Evolutionary conservation across 2,329 filamentous ascomycete species (phyloP).

Genomic region (Fonsecaea pedrosoi): DNA sequence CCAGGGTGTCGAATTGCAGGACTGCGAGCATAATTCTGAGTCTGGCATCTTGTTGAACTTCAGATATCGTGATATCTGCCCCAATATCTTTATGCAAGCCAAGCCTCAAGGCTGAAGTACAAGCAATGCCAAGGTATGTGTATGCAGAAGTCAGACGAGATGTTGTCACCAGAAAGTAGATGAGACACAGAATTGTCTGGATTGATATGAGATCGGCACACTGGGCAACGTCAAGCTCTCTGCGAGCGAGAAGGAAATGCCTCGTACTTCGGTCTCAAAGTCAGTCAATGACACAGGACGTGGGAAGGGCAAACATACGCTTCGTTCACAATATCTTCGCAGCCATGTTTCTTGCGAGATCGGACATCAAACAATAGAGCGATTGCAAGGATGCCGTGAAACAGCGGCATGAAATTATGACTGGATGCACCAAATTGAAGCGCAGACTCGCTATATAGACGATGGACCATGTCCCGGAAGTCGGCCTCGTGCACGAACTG

Average conservation of each 20-base stretch:
- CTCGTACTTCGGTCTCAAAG: slow-evolving; percentile 15
- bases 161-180: slow-evolving; percentile 34
- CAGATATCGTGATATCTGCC: slow-evolving; percentile 14
- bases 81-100: slow-evolving; percentile 31
- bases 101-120: slow-evolving; percentile 31
- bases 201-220: slow-evolving; percentile 32
- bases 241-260: slow-evolving; percentile 28
- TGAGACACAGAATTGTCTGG: slow-evolving; percentile 30
- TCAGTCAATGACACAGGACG: slow-evolving; percentile 5
- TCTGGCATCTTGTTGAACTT: slow-evolving; percentile 25
- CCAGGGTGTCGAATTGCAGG: slow-evolving; percentile 33
- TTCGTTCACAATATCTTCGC: slow-evolving; percentile 27
- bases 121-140: slow-evolving; percentile 33
- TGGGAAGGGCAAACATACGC: slow-evolving; percentile 26
- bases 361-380: slow-evolving; percentile 28
- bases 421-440: slow-evolving; percentile 17
- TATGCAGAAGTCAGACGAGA: slow-evolving; percentile 34
- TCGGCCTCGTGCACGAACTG: slow-evolving; percentile 32
- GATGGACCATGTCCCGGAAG: slow-evolving; percentile 32
- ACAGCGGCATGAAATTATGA: slow-evolving; percentile 29
- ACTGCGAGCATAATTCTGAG: slow-evolving; percentile 30
- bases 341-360: slow-evolving; percentile 29
- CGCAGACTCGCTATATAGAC: slow-evolving; percentile 24
- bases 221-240: slow-evolving; percentile 29
- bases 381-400: slow-evolving; percentile 33